These are phyloP conservation scores for Puya raimondii DNA, from an alignment of 176 grass and related monocot species.

Conservation along the genomic window DNA sequence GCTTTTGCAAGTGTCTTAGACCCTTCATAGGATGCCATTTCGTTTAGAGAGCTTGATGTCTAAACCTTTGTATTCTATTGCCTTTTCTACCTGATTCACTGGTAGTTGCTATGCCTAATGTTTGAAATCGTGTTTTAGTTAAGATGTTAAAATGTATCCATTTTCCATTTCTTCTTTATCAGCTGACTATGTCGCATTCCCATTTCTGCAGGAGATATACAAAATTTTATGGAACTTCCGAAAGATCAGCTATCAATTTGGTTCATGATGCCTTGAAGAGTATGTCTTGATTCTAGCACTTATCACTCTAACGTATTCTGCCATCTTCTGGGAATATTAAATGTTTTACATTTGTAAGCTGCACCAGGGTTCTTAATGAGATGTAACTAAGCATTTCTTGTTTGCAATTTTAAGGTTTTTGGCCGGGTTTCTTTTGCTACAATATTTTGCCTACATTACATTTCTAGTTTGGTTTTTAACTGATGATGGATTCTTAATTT, in stretches of 20 bases:
- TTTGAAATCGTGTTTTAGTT: neutral
- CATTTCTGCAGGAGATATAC: slow-evolving; percentile 81
- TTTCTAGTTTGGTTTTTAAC: slow-evolving; percentile 15
- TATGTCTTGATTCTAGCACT: slow-evolving; percentile 31
- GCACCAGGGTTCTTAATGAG: neutral
- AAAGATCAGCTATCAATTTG: slow-evolving; percentile 81
- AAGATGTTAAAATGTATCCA: slow-evolving; percentile 11
- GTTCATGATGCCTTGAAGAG: slow-evolving; percentile 86
- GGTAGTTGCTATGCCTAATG: neutral
- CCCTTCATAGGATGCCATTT: no score
- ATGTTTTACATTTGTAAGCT: no score
- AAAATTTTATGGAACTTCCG: slow-evolving; percentile 88
- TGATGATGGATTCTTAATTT: slow-evolving; percentile 15
- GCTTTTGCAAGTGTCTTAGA: no score
- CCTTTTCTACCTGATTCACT: no score
- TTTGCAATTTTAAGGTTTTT: slow-evolving; percentile 10
- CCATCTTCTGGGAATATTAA: no score
- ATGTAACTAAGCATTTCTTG: neutral
- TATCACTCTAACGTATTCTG: no score
- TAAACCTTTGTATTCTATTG: no score
- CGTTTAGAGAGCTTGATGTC: no score
- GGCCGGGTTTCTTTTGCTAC: slow-evolving; percentile 11
- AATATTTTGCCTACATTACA: slow-evolving; percentile 15
- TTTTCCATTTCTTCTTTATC: slow-evolving; percentile 4
- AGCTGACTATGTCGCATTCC: slow-evolving; percentile 7